Conservation (phyloP, 1,139 yeast genomes). For the Eremothecium cymbalariae region DNA sequence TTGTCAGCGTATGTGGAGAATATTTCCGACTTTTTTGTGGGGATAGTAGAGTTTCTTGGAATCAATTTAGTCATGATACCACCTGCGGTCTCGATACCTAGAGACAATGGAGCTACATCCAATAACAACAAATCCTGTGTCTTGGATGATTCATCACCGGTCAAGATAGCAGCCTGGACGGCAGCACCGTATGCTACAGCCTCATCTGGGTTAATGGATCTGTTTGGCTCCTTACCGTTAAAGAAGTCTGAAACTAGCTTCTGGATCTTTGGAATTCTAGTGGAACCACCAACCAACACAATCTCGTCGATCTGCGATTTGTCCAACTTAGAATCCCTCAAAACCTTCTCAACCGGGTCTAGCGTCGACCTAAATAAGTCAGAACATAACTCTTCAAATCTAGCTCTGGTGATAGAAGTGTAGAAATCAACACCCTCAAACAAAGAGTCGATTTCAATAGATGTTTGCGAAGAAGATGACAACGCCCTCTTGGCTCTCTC, state of each 20-base stretch:
- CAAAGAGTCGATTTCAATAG: slow-evolving; percentile 76
- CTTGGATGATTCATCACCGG: slow-evolving; percentile 77
- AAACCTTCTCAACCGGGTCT: slow-evolving; percentile 76
- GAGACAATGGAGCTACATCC: slow-evolving; percentile 89
- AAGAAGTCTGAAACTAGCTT: slow-evolving; percentile 78
- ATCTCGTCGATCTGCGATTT: slow-evolving; percentile 75
- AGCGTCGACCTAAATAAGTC: slow-evolving; percentile 73
- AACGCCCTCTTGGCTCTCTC: slow-evolving; percentile 87
- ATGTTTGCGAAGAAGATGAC: slow-evolving; percentile 75
- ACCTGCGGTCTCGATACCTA: slow-evolving; percentile 97
- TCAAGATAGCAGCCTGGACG: slow-evolving; percentile 81
- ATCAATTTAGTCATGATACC: slow-evolving; percentile 97
- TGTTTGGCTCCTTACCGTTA: slow-evolving; percentile 82
- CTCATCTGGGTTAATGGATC: slow-evolving; percentile 71
- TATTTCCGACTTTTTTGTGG: slow-evolving; percentile 93
- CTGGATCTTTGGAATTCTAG: slow-evolving; percentile 88
- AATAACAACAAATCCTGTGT: slow-evolving; percentile 80
- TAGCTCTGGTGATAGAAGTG: slow-evolving; percentile 76
- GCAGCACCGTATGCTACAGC: slow-evolving; percentile 74
- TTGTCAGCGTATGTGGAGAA: slow-evolving; percentile 96
- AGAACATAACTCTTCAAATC: slow-evolving; percentile 81
- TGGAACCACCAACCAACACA: slow-evolving; percentile 85
- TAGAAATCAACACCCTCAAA: slow-evolving; percentile 75
- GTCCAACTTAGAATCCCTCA: slow-evolving; percentile 69
- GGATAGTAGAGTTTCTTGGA: slow-evolving; percentile 94